These are phyloP conservation scores for Chlorella sorokiniana DNA, from an alignment of 139 green algal genomes.

Conservation along the genomic window DNA sequence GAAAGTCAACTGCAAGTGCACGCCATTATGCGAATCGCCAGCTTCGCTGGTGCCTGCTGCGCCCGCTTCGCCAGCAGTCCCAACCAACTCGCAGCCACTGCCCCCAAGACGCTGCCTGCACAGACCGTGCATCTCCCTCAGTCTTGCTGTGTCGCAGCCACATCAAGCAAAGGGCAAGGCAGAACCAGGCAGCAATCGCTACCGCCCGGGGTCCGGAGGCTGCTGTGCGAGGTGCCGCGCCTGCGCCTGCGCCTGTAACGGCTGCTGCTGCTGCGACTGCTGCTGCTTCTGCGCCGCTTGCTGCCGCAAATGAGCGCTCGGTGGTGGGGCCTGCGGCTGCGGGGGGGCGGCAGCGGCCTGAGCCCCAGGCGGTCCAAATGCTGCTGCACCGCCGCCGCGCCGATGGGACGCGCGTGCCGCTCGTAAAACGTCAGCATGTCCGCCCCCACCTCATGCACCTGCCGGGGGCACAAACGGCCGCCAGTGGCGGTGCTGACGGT, in stretches of 20 bases:
- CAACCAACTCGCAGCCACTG: no score
- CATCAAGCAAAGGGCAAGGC: no score
- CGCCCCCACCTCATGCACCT: conserved; percentile 15
- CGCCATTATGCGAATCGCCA: neutral
- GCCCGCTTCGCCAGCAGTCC: no score
- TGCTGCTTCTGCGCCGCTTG: neutral
- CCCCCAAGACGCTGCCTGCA: no score
- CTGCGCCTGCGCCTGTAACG: neutral
- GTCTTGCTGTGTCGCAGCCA: no score
- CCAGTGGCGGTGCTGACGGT: no score
- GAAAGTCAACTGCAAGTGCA: neutral
- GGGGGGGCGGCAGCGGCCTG: neutral
- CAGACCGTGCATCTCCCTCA: no score
- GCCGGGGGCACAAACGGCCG: neutral
- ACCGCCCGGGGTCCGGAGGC: no score
- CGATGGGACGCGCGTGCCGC: conserved; percentile 2
- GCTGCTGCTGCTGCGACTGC: neutral
- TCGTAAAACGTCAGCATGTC: conserved; percentile 34
- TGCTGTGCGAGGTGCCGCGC: neutral
- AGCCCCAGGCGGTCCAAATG: conserved; percentile 16
- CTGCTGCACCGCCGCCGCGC: neutral
- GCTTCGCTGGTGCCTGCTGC: neutral
- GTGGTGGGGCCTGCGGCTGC: neutral
- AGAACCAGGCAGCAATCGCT: no score
- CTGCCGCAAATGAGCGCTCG: neutral